Evolutionary conservation across 2,329 filamentous ascomycete species (phyloP), one percentile per base, ranked within the genome.

Genomic region (Chaetomiaceae sp.): DNA sequence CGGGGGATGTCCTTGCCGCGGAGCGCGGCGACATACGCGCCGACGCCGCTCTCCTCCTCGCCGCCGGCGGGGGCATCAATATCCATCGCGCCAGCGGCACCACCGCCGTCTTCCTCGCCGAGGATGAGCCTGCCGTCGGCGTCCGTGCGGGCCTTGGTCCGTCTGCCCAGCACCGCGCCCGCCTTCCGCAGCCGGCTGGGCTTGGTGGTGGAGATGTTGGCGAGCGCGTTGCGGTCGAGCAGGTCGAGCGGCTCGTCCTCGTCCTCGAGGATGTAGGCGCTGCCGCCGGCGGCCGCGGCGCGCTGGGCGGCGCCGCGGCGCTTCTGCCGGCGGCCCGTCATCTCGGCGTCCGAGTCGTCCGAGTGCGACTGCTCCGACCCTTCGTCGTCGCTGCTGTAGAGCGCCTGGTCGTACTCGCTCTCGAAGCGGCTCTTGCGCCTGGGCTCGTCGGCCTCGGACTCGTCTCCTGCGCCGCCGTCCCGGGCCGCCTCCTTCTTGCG

Each of bases 211-310:
- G 90, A 95, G 60, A 98, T 96, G 63, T 88, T 93, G 44, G 88
- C 91, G 34, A 98, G 78, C 8, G 90, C 88, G 62, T 84, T 84
- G 51, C 88, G 86, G 60, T 93, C 91, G 14, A 98, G 79, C 37
- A 98, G 78, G 70, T 98, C 93, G 34, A 98, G 83, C 1, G 93
- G 93, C 65, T 97, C 93, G 58, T 95, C 87, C 48, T 94, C 88
- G 51, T 94, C 86, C 70, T 97, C 91, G 50, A 95, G 79, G 58
- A 98, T 97, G 67, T 93, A 98, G 1, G 85, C 80, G 58, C 81
- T 82, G 59, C 77, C 76, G 34, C 77, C 79, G 1, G 85, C 80
- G 58, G 81, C 82, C 58, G 76, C 76, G 34, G 77, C 79, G 65
- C 80, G 81, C 60, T 79, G 74, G 68, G 72, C 46, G 10, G 26